Evolutionary conservation across 306 rosid genomes (phyloP), one percentile per base, ranked within the genome.

Genomic region (Potentilla sterilis): DNA sequence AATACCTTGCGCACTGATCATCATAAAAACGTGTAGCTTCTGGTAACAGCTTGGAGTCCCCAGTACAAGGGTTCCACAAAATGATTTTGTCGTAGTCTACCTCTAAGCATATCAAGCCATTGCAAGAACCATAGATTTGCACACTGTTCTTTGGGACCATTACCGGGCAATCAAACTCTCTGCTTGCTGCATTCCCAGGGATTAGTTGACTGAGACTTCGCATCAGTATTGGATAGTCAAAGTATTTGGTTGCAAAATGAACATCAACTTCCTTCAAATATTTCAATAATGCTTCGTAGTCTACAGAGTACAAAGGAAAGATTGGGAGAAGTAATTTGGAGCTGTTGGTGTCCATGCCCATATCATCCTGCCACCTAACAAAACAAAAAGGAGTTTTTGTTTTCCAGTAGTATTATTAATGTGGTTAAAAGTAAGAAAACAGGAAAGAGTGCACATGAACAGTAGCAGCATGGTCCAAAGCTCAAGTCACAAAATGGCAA

Each of bases 111-210:
- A 58, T 58, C 65, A 58, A 59, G 9, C 66, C 66, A 28, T 59
- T 59, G 19, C 66, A 59, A 28, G 66, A 59, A 59, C 66, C 66
- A 59, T 28, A 59, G 19, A 59, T 28, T 32, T 59, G 66, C 37
- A 11, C 14, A 59, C 19, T 59, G 14, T 2, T 28, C 66, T 59
- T 13, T 4, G 37, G 14, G 38, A 13, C 16, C 66, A 59, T 32
- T 13, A 28, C 37, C 0, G 19, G 40, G 28, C 14, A 24, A 28
- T 59, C 66, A 59, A 59, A 35, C 9, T 13, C 18, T 59, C 40
- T 28, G 66, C 66, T 59, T 59, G 38, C 1, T 11, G 15, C 19
- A 9, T 28, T 9, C 6, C 66, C 40, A 3, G 1, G 3, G 66
- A 28, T 10, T 28, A 59, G 19, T 24, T 28, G 18, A 12, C 18